Percentiles rank a stretch among this genome's conserved stretches.
These are phyloP conservation scores for Phylloporus sp. DNA, from an alignment of 768 basidiomycete species.

Conservation along the genomic window DNA sequence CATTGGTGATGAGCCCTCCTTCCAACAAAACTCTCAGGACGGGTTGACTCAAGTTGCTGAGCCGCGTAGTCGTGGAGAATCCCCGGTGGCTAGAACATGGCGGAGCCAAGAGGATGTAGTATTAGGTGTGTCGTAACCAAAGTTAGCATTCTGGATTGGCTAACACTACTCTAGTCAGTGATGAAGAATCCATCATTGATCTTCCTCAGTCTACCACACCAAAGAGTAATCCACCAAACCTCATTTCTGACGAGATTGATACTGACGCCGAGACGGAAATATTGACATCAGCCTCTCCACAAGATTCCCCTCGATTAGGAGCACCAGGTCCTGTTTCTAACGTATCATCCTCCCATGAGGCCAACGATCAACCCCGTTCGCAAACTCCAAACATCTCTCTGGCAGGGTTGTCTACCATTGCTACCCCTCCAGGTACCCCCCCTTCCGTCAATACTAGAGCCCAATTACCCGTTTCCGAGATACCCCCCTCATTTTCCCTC, in stretches of 20 bases:
- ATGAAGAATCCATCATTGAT: conserved; percentile 31
- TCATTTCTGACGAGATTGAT: conserved; percentile 14
- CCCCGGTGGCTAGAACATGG: conserved; percentile 10
- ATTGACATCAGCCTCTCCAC: conserved; percentile 21
- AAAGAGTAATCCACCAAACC: conserved; percentile 15
- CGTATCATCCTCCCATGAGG: conserved; percentile 16
- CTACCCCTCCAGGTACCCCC: conserved; percentile 27
- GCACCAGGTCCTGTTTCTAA: conserved; percentile 2
- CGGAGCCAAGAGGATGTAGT: conserved; percentile 16
- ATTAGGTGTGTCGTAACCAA: conserved; percentile 15
- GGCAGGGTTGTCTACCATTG: conserved; percentile 9
- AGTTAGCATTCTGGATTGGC: not conserved
- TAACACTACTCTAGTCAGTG: conserved; percentile 32
- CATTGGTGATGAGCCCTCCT: conserved; percentile 21
- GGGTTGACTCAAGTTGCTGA: conserved; percentile 28
- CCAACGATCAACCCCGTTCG: conserved; percentile 15
- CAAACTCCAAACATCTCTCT: not conserved
- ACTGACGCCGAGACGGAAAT: conserved; percentile 28
- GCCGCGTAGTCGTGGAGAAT: conserved; percentile 21
- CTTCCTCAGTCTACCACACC: conserved; percentile 27
- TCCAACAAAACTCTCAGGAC: conserved; percentile 25
- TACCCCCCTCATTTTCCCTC: conserved; percentile 23
- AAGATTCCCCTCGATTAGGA: conserved; percentile 14
- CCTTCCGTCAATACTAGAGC: conserved; percentile 6
- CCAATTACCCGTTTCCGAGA: conserved; percentile 4